Base-by-base conservation (phyloP, 345 rosid genomes). In the Eucalyptus tenuipes region DNA sequence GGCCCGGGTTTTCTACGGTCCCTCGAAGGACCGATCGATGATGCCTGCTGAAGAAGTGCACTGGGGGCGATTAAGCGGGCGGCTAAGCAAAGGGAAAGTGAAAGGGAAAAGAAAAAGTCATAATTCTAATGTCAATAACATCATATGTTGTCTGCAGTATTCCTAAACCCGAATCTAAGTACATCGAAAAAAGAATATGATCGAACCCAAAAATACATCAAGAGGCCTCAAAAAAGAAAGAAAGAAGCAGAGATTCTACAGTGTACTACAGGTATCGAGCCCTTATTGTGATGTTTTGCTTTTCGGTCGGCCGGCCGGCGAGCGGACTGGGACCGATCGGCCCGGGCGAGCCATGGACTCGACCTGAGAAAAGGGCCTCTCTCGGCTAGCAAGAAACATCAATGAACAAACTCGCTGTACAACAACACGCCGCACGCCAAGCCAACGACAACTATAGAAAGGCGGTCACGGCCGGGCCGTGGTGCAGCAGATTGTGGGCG, bases 401-500 rank as follows among this genome's bases (percentile, higher is more conserved):
- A 53, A 48, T 49, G 44, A 61, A 61, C 68, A 61, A 61, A 29
- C 33, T 61, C 68, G 31, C 68, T 61, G 68, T 45, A 79, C 49
- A 64, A 64, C 17, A n/a, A n/a, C 75, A 64, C 40, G 16, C 18
- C 10, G 37, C 75, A 7, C 11, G n/a, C 61, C 57, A 25, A 49
- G n/a, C 61, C 47, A 8, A 49, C 22, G 24, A 22, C 37, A 31
- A 13, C 87, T 84, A 87, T 37, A 82, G 88, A 48, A 79, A 89
- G 27, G 87, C 90, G 27, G 93, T 93, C 18, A 94, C 95, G 13
- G 94, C 95, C 31, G 90, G 92, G 31, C 96, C 95, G 91, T 94
- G 97, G 89, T 96, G 99, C 89, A 96, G 88, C 79, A 96, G 92
- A 91, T 95, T 92, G 86, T 96, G 98, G 85, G 96, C 97, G 49